Evolutionary conservation across 257 asterid genomes (phyloP).

Genomic region (Solanum verrucosum): DNA sequence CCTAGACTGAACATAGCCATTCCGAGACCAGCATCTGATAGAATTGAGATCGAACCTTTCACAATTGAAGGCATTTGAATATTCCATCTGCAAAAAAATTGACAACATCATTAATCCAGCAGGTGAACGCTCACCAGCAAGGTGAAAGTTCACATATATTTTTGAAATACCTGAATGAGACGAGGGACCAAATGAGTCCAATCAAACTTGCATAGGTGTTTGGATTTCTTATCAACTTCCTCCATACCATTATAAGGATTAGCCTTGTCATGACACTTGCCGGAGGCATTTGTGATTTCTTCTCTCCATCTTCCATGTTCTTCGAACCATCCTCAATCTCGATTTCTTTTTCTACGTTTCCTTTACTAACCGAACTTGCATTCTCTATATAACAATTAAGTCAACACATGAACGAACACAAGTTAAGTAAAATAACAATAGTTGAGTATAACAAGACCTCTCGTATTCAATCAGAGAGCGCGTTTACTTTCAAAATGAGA

Average conservation of each 20-base stretch:
- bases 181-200: slow-evolving; percentile 82
- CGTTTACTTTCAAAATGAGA: not conserved
- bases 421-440: not conserved
- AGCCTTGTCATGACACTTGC: slow-evolving; percentile 94
- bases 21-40: slow-evolving; percentile 96
- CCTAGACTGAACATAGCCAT: slow-evolving; percentile 98
- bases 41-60: slow-evolving; percentile 75
- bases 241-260: slow-evolving; percentile 90
- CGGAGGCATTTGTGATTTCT: slow-evolving; percentile 83
- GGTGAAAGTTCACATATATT: not conserved
- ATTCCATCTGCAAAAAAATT: slow-evolving; percentile 48
- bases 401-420: not conserved
- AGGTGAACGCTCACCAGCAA: not conserved
- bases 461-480: not conserved
- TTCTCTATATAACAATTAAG: slow-evolving; percentile 17
- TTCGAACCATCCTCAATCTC: slow-evolving; percentile 40
- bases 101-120: not conserved
- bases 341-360: slow-evolving; percentile 47
- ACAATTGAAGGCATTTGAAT: slow-evolving; percentile 82
- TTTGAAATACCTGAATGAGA: slow-evolving; percentile 43
- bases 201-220: slow-evolving; percentile 80
- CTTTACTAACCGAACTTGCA: slow-evolving; percentile 36
- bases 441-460: not conserved
- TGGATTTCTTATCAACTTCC: slow-evolving; percentile 89
- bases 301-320: slow-evolving; percentile 38